Conservation (phyloP, 2,329 filamentous ascomycete species). For the Diaporthe citriasiana region DNA sequence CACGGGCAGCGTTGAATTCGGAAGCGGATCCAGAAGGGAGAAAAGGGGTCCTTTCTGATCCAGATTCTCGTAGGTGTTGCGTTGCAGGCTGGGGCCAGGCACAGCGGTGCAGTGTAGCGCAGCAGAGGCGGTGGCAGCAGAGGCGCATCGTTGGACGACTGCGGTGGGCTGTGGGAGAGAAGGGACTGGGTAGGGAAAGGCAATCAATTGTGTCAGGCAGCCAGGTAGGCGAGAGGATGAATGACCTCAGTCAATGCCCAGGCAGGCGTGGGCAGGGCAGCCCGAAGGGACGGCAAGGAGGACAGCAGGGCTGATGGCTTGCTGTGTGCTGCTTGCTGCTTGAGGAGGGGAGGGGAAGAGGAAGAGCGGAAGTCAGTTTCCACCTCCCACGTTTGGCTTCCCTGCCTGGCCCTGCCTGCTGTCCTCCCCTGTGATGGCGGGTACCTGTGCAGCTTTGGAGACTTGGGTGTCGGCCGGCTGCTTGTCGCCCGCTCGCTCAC, state of each 20-base stretch:
- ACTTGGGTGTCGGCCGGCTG: not conserved
- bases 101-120: constrained; percentile 7
- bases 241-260: constrained; percentile 29
- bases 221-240: not conserved
- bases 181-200: not conserved
- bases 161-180: not conserved
- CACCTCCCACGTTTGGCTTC: not conserved
- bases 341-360: too few species aligned
- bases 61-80: constrained; percentile 11
- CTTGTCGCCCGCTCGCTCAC: not conserved
- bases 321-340: not conserved
- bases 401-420: constrained; percentile 14
- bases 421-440: constrained; percentile 1
- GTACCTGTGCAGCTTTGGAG: constrained; percentile 13
- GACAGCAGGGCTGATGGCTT: not conserved
- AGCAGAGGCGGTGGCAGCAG: not conserved
- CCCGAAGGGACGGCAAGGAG: not conserved
- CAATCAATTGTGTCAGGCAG: constrained; percentile 4
- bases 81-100: not conserved
- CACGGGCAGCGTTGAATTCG: not conserved
- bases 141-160: not conserved
- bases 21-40: not conserved
- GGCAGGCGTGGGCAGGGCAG: constrained; percentile 17
- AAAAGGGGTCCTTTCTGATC: constrained; percentile 5
- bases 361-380: constrained; percentile 18